A percentile compares a stretch with the other conserved stretches of the same genome.
These are phyloP conservation scores for Arctium lappa DNA, from an alignment of 129 eudicot species.

Conservation along the genomic window DNA sequence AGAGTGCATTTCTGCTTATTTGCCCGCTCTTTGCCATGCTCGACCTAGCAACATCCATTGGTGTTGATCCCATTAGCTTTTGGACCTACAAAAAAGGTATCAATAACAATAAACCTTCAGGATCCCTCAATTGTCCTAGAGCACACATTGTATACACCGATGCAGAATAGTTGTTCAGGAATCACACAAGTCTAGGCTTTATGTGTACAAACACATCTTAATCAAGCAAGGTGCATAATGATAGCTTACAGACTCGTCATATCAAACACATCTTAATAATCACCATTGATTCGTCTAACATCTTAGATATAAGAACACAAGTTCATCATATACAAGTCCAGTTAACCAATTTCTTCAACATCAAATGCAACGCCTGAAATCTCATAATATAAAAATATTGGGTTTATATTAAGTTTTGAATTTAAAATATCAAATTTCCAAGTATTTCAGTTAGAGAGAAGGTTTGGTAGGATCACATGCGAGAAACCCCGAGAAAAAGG, in stretches of 20 bases:
- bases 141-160: neutral
- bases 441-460: too few relatives aligned
- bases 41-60: constrained; percentile 80
- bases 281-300: neutral
- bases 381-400: too few relatives aligned
- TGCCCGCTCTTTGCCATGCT: constrained; percentile 93
- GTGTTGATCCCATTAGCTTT: constrained; percentile 89
- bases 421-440: too few relatives aligned
- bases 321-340: neutral
- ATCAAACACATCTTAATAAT: neutral
- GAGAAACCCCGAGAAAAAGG: too few relatives aligned
- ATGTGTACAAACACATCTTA: neutral
- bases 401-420: too few relatives aligned
- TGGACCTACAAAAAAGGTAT: constrained; percentile 56
- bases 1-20: constrained; percentile 85
- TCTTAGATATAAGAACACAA: neutral
- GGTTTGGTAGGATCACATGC: too few relatives aligned
- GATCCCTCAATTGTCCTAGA: neutral
- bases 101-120: constrained; percentile 6
- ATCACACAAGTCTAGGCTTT: neutral
- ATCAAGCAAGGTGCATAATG: neutral
- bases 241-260: neutral
- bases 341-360: constrained; percentile 1
- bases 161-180: neutral
- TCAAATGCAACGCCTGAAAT: neutral